Conservation (phyloP, 768 basidiomycete genomes). For the Boletus eberwhitei region DNA sequence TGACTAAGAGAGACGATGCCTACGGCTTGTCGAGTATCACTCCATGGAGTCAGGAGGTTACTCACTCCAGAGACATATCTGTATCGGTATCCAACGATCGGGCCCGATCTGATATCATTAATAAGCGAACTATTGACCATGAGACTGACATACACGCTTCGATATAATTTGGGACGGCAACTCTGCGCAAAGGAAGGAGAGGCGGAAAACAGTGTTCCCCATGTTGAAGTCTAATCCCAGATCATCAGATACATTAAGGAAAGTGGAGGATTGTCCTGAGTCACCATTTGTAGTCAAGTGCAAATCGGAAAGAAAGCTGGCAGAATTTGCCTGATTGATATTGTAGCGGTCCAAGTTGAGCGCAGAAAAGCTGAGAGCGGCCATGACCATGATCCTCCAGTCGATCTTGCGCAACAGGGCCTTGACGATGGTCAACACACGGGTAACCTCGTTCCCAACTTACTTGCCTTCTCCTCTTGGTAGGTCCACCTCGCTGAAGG, state of each 20-base stretch:
- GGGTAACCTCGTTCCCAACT: background rate
- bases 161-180: slow-evolving; percentile 62
- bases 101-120: slow-evolving; percentile 45
- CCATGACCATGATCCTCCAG: slow-evolving; percentile 59
- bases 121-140: background rate
- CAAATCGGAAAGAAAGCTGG: slow-evolving; percentile 56
- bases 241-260: background rate
- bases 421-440: slow-evolving; percentile 21
- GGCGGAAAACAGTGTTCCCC: slow-evolving; percentile 52
- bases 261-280: background rate
- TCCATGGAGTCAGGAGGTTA: background rate
- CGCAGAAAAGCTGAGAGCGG: slow-evolving; percentile 54
- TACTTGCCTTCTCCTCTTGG: slow-evolving; percentile 46
- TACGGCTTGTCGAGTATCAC: background rate
- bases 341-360: slow-evolving; percentile 55
- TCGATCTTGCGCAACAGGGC: slow-evolving; percentile 53
- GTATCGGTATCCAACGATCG: slow-evolving; percentile 61
- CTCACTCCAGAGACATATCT: slow-evolving; percentile 52
- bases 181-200: slow-evolving; percentile 53
- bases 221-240: slow-evolving; percentile 46
- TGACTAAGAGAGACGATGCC: slow-evolving; percentile 48
- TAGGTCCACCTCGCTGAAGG: slow-evolving; percentile 57
- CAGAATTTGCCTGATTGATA: slow-evolving; percentile 54
- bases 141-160: slow-evolving; percentile 41
- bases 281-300: slow-evolving; percentile 47